These are phyloP conservation scores for Pneumocystis canis DNA, from an alignment of 1,139 yeast genomes.

Conservation along the genomic window DNA sequence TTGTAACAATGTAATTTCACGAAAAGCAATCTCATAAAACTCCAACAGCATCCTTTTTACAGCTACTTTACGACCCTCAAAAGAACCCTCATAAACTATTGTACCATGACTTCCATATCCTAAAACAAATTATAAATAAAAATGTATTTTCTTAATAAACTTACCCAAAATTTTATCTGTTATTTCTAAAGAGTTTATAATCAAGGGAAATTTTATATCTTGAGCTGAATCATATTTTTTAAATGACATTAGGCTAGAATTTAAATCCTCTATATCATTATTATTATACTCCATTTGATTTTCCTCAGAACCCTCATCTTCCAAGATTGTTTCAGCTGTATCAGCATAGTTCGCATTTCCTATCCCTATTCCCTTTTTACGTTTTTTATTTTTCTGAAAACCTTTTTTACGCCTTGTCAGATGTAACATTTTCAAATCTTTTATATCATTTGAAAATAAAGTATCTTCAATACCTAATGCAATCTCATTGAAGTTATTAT, in stretches of 20 bases:
- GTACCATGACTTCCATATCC: conserved; percentile 98
- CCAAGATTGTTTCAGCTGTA: neutral
- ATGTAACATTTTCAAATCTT: neutral
- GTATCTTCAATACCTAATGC: neutral
- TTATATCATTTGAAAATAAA: neutral
- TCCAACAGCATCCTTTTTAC: conserved; percentile 87
- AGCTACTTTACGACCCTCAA: conserved; percentile 88
- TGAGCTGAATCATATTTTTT: neutral
- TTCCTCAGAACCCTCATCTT: neutral
- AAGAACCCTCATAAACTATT: conserved; percentile 76
- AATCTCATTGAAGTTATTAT: neutral
- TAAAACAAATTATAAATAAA: neutral
- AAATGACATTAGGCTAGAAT: neutral
- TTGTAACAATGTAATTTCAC: conserved; percentile 72
- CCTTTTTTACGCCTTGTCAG: conserved; percentile 6
- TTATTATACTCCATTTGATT: neutral
- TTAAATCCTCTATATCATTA: neutral
- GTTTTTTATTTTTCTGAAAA: conserved; percentile 6
- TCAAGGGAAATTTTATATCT: neutral
- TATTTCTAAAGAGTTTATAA: conserved; percentile 25
- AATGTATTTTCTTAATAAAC: neutral
- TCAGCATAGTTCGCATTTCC: neutral
- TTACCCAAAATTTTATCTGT: conserved; percentile 45
- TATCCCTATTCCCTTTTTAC: neutral
- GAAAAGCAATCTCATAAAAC: conserved; percentile 90